These are phyloP conservation scores for Fusarium odoratissimum DNA, from an alignment of 2,329 filamentous ascomycete genomes.

Conservation along the genomic window DNA sequence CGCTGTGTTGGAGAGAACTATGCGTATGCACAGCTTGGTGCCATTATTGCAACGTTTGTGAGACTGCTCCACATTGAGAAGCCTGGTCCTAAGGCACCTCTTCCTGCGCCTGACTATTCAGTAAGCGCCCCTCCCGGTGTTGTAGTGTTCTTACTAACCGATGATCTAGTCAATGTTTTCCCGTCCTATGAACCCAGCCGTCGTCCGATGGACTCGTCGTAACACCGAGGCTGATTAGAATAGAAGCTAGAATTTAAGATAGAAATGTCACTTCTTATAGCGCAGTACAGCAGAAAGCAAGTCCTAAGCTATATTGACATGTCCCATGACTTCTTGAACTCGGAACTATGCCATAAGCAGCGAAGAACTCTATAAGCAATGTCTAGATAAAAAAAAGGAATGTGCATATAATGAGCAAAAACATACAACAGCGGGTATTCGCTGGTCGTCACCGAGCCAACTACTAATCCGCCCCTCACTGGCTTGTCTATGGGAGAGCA, in stretches of 20 bases:
- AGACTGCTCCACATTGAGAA: constrained; percentile 76
- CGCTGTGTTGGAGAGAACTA: constrained; percentile 97
- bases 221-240: rapidly evolving
- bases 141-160: background rate
- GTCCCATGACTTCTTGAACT: rapidly evolving
- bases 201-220: constrained; percentile 33
- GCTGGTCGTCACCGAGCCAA: background rate
- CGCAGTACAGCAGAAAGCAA: rapidly evolving
- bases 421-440: background rate
- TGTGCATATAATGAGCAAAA: too few species aligned
- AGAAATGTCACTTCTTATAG: rapidly evolving
- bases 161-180: constrained; percentile 37
- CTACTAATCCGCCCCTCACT: background rate
- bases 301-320: rapidly evolving
- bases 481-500: constrained; percentile 2
- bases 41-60: constrained; percentile 81
- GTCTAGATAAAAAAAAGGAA: background rate
- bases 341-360: rapidly evolving
- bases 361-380: rapidly evolving
- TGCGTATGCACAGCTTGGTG: constrained; percentile 89
- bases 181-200: constrained; percentile 38
- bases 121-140: constrained; percentile 44
- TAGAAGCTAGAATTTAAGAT: rapidly evolving
- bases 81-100: constrained; percentile 66
- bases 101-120: constrained; percentile 72